Percentiles rank a stretch among this genome's conserved stretches.
Evolutionary conservation across 1,284 basidiomycete genomes (phyloP).

Genomic region (Moesziomyces antarcticus): DNA sequence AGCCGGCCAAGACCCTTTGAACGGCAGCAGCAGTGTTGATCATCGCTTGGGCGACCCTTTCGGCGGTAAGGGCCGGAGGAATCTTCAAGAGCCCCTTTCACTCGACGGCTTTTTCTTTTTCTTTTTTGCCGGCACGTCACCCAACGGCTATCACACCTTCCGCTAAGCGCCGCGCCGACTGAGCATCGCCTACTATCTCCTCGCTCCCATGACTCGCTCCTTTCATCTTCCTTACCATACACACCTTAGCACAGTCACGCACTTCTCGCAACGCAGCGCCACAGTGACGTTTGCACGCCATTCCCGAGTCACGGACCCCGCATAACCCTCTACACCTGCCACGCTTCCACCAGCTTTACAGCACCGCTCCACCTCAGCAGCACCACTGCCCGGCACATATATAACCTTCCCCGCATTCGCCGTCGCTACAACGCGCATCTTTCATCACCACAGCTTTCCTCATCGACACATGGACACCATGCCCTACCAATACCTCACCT

Average conservation of each 20-base stretch:
- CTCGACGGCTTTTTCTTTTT: neutral
- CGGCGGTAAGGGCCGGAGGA: neutral
- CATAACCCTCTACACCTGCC: neutral
- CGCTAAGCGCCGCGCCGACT: neutral
- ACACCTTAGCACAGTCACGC: neutral
- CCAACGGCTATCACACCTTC: neutral
- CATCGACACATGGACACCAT: conserved; percentile 9
- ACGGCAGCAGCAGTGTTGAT: neutral
- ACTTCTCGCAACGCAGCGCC: neutral
- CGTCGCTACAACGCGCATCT: no score
- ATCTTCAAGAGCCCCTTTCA: neutral
- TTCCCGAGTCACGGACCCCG: neutral
- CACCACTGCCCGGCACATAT: neutral
- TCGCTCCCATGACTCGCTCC: neutral
- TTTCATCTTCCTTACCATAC: neutral
- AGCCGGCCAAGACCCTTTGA: no score
- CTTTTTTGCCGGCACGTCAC: neutral
- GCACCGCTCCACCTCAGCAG: neutral
- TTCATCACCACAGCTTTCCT: neutral
- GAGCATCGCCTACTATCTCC: neutral
- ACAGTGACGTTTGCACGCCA: neutral
- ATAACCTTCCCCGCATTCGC: neutral
- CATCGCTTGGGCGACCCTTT: neutral
- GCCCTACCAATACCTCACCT: conserved; percentile 48
- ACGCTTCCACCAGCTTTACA: conserved; percentile 1